Percentiles rank a stretch among this genome's conserved stretches.
phyloP scores from a whole-genome alignment of 2,329 filamentous ascomycete species.

The Fusarium euwallaceae region DNA sequence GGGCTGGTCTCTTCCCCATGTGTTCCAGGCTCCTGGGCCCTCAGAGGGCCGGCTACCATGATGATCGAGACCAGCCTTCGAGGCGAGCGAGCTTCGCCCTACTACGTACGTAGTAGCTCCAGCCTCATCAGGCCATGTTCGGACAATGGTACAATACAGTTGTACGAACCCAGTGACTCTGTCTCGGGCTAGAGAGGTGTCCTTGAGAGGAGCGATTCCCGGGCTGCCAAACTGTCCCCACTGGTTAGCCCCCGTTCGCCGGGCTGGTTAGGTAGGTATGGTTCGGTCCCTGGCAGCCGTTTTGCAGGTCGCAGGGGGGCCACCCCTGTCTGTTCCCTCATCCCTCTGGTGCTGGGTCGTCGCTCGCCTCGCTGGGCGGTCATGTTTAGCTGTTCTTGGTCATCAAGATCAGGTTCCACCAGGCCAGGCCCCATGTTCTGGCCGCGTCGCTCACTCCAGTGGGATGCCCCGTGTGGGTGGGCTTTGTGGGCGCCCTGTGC shows the following conservation, averaged over 20 bases:
- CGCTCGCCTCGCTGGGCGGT: slow-evolving; percentile 30
- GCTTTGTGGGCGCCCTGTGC: slow-evolving; percentile 10
- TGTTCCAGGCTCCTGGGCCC: slow-evolving; percentile 31
- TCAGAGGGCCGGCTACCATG: slow-evolving; percentile 10
- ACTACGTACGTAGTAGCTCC: not conserved
- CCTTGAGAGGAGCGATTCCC: slow-evolving; percentile 20
- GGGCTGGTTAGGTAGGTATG: slow-evolving; percentile 7
- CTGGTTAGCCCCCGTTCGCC: slow-evolving; percentile 12
- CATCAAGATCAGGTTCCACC: slow-evolving; percentile 30
- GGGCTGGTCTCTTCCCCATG: slow-evolving; percentile 11
- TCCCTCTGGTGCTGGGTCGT: slow-evolving; percentile 12
- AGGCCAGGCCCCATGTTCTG: slow-evolving; percentile 24
- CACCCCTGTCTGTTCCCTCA: slow-evolving; percentile 18
- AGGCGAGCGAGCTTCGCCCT: not conserved
- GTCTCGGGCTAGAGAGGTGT: not conserved
- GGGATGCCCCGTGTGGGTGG: slow-evolving; percentile 17
- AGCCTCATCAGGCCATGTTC: slow-evolving; percentile 1
- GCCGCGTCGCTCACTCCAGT: slow-evolving; percentile 15
- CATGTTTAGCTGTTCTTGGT: slow-evolving; percentile 15
- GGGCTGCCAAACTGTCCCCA: slow-evolving; percentile 26
- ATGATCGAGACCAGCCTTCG: slow-evolving; percentile 24
- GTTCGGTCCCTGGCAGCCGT: slow-evolving; percentile 37
- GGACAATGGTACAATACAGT: not conserved
- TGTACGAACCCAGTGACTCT: slow-evolving; percentile 1
- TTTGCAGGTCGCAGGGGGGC: slow-evolving; percentile 33